Evolutionary conservation across 331 rosid species (phyloP), one percentile per base, ranked within the genome.

Genomic region (Cydonia oblonga): DNA sequence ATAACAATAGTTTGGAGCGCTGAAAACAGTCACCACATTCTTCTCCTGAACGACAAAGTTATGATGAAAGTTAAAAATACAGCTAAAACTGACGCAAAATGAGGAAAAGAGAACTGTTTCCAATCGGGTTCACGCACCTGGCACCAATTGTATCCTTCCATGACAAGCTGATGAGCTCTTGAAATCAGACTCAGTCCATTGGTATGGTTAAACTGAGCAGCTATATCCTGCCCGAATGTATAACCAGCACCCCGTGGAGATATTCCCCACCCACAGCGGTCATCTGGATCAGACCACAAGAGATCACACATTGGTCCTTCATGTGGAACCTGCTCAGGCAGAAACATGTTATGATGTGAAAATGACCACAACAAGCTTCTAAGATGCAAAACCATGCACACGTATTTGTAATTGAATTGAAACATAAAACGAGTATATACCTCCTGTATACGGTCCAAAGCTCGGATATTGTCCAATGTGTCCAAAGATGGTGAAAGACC

Each of bases 261-360:
- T 82, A 93, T 93, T 77, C 98, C 98, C 98, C 98, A 93, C 73
- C 98, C 98, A 80, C 98, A 93, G 15, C 98, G 96, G 77, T 93
- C 98, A 72, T 93, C 98, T 18, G 98, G 98, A 81, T 93, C 98
- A 64, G 97, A 93, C 98, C 98, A 93, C 73, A 93, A 84, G 69
- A 93, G 96, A 68, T 93, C 98, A 69, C 98, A 93, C 98, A 93
- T 93, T 2, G 98, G 98, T 74, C 98, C 98, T 88, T 93, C 98
- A 52, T 93, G 98, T 7, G 98, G 98, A 84, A 91, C 97, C 98
- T 93, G 79, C 44, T 72, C 81, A 73, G 42, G 71, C 75, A 72
- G 56, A 70, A 52, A 69, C 14, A 64, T 8, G 66, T 46, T 67
- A 61, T 62, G 52, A 69, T 19, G 44, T 9, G 25, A 16, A 46